Conservation (phyloP, 148 eudicot genomes). For the Silene latifolia region DNA sequence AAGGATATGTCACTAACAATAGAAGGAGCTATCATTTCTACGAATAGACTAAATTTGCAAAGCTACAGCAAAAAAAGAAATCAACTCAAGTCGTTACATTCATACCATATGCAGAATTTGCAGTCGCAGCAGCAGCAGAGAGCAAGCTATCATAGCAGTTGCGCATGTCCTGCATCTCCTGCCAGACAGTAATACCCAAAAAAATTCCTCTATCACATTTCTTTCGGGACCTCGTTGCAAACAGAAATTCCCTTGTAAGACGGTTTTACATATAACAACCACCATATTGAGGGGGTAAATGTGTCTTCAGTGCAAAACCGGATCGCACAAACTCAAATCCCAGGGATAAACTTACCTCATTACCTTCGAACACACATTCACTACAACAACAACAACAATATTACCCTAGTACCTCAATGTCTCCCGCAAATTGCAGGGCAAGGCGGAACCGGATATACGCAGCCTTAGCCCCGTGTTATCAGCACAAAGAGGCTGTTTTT, state of each 20-base stretch:
- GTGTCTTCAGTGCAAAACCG: too few species aligned
- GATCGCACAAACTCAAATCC: too few species aligned
- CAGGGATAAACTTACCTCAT: too few species aligned
- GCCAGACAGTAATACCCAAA: conserved; percentile 20
- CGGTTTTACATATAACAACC: background rate
- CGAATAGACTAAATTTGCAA: background rate
- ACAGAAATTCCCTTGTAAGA: background rate
- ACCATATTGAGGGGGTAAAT: background rate
- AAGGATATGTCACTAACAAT: background rate
- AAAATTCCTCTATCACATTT: background rate
- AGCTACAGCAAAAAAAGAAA: background rate
- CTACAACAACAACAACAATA: too few species aligned
- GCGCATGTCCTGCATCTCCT: conserved; percentile 95
- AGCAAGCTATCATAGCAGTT: conserved; percentile 88
- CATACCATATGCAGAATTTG: conserved; percentile 85
- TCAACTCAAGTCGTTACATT: background rate
- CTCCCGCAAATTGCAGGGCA: too few species aligned
- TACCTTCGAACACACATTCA: too few species aligned
- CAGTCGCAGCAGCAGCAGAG: conserved; percentile 94
- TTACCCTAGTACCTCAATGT: too few species aligned
- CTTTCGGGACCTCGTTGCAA: background rate
- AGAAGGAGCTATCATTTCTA: background rate
- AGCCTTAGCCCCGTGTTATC: too few species aligned
- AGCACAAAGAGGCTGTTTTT: too few species aligned
- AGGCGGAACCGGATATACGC: too few species aligned